Evolutionary conservation across 371 early-diverging fungal genomes (phyloP), one percentile per base, ranked within the genome.

Genomic region (Rhizopus microsporus): DNA sequence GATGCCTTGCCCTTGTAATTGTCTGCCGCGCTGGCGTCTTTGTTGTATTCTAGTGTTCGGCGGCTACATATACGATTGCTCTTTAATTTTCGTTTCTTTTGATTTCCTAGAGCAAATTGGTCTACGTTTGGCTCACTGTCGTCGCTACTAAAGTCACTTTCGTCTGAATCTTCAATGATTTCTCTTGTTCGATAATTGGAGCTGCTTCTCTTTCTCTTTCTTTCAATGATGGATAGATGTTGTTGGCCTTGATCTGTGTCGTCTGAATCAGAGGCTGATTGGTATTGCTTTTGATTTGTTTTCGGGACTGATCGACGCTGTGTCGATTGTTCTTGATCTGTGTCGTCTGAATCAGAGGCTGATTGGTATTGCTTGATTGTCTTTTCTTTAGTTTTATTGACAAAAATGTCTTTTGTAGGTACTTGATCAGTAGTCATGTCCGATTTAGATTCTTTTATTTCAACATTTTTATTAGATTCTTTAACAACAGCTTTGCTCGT

Each of bases 21-120:
- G 0, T 12, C 29, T 3, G 50, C 55, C 0, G 47, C 17, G 1
- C 55, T 17, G 10, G 30, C 23, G 2, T 16, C 7, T 0, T 31
- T 23, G 49, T 63, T 50, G 13, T 31, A 49, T 2, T 35, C 37
- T 2, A n/a, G 29, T 16, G 9, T 53, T 32, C 32, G 33, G 31
- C 63, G 37, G n/a, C 37, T 54, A 3, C 57, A 48, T 15, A 63
- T 57, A 12, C 63, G 63, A 37, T 63, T 57, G 3, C 37, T 46
- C 5, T 46, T 15, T 12, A 46, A 23, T 7, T 23, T 12, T 9
- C 17, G 46, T 15, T 29, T 46, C 29, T 46, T 46, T 46, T 46
- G 46, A 7, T 46, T 23, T 46, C 12, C 15, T 9, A 29, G 29
- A 7, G 29, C 16, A 6, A 46, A 46, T 8, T 9, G 17, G 29